Evolutionary conservation across 2,329 filamentous ascomycete species (phyloP), one percentile per base, ranked within the genome.

Genomic region (Fusarium sp.): DNA sequence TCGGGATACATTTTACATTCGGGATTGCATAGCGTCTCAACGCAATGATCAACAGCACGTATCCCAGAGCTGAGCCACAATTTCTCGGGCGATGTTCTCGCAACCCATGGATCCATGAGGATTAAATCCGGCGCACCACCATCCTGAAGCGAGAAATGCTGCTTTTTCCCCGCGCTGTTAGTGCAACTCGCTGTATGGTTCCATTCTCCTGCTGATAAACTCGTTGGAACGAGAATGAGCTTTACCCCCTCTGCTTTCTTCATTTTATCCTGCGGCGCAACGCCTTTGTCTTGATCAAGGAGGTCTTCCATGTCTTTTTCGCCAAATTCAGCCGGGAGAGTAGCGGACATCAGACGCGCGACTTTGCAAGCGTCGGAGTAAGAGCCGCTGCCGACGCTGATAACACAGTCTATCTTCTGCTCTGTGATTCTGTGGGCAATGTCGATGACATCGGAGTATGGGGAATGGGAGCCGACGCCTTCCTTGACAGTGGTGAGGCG

Each of bases 281-380:
- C 30, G 3, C 67, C 67, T 22, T 54, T 59, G 0, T 59, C 50
- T 36, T 70, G 67, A 20, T 70, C 67, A 0, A 70, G 30, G 1
- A 70, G 67, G 3, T 24, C 36, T 1, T 70, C 67, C 67, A 70
- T 70, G 0, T 70, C 66, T 4, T 70, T 50, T 8, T 70, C 67
- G 3, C 24, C 30, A 7, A 70, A 70, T 0, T 42, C 47, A 4
- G 12, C 3, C 1, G 66, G 52, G 1, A 70, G 18, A 2, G 66
- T 70, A 0, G 67, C 66, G 0, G 66, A 70, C 47, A 70, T 59
- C 1, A 70, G 36, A 8, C 67, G 67, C 2, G 67, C 66, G 1
- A 70, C 59, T 44, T 70, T 70, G 13, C 67, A 70, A 4, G 66
- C 67, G 3, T 70, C 67, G 1, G 66, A 70, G 18, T 70, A 70